Evolutionary conservation across 306 rosid species (phyloP), one percentile per base, ranked within the genome.

Genomic region (Abrus precatorius): DNA sequence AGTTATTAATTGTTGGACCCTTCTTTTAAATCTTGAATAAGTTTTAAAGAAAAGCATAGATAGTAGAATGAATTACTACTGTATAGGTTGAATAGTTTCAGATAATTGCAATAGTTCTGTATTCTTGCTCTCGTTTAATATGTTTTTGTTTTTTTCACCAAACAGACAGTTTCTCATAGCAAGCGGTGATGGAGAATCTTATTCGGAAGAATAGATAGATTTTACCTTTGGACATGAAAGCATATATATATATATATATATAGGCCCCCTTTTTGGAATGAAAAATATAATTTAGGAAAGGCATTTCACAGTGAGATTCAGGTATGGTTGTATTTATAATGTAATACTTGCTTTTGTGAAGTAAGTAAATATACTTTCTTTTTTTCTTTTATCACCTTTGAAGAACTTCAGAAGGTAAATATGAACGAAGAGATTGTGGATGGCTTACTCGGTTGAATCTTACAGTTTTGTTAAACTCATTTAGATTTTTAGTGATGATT

Each of bases 141-240:
- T 50, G 29, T 50, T 69, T 28, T 55, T 20, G 20, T 20, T 20
- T 20, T 48, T 59, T 69, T 0, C 7, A 48, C 11, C 14, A 30
- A 20, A 64, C 87, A 83, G 89, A 83, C 38, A 83, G 87, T 79
- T 86, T 75, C 80, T 86, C 86, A 59, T 86, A 82, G 85, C 82
- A 57, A 64, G 80, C 9, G 69, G 20, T 74, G 83, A 77, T 48
- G 80, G 68, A 83, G 80, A 74, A 65, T 64, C 40, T 56, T 74
- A 8, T 53, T 70, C 32, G 5, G 68, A 74, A 75, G 80, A 54
- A 41, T 75, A 82, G 80, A 50, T 80, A 86, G 77, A 57, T 64
- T 86, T 79, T 75, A 75, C 52, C 49, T 79, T 71, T 75, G 83
- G 83, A 83, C 82, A 64, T 79, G 85, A 53, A 66, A 74, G 78